Evolutionary conservation across 106 monocot genomes (phyloP).

Genomic region (Iris macrosiphon): DNA sequence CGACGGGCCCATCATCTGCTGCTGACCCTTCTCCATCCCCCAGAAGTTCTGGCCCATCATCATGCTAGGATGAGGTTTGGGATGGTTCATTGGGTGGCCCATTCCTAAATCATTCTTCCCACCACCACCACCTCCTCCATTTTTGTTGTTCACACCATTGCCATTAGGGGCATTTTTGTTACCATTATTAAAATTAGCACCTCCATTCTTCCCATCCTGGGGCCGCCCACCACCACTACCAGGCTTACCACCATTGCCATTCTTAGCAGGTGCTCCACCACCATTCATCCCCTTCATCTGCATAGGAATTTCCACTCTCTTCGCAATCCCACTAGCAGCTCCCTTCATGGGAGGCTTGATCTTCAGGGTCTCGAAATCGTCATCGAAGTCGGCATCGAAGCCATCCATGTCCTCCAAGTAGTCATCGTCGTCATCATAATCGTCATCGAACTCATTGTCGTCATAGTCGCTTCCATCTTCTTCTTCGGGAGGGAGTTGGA

Average conservation of each 20-base stretch:
- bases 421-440: constrained; percentile 24
- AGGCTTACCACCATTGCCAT: neutral
- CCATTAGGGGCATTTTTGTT: neutral
- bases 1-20: neutral
- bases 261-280: neutral
- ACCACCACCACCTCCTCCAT: too few relatives aligned
- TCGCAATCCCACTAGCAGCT: constrained; percentile 4
- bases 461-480: constrained; percentile 33
- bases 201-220: constrained; percentile 9
- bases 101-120: neutral
- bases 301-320: constrained; percentile 16
- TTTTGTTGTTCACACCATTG: neutral
- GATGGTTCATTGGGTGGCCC: neutral
- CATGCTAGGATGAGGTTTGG: neutral
- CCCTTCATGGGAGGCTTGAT: constrained; percentile 16
- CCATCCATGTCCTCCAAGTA: constrained; percentile 31
- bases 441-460: constrained; percentile 30
- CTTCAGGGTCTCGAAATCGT: constrained; percentile 33
- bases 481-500: constrained; percentile 18
- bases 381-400: constrained; percentile 32
- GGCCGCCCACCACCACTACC: constrained; percentile 10
- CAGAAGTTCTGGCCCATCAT: neutral
- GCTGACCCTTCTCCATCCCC: neutral
- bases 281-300: constrained; percentile 7
- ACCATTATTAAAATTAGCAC: constrained; percentile 3